Percentiles rank a stretch among this genome's conserved stretches.
phyloP scores from a whole-genome alignment of 768 basidiomycete genomes.

The Lyophyllum atratum region DNA sequence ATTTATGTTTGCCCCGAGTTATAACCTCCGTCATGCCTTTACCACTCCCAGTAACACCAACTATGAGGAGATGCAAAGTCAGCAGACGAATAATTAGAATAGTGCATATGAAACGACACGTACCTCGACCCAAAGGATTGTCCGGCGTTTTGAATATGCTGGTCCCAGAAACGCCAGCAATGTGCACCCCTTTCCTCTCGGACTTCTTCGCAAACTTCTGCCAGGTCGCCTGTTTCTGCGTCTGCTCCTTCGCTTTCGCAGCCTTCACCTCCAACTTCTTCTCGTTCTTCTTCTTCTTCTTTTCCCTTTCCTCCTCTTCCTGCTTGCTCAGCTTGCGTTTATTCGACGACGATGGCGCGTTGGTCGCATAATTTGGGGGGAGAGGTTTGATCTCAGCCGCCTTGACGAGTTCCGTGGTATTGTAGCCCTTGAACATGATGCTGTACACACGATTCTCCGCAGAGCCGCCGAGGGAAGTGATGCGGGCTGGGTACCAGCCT shows the following conservation, averaged over 20 bases:
- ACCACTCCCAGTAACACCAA: constrained; percentile 90
- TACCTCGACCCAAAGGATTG: constrained; percentile 85
- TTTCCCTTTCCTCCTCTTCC: constrained; percentile 87
- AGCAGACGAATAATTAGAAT: constrained; percentile 14
- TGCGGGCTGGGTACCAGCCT: constrained; percentile 85
- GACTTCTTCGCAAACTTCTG: constrained; percentile 95
- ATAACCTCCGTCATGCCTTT: constrained; percentile 84
- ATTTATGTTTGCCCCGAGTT: constrained; percentile 76
- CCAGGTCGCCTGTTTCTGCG: constrained; percentile 82
- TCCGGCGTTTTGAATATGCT: constrained; percentile 96
- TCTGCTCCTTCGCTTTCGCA: constrained; percentile 87
- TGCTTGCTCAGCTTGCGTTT: constrained; percentile 81
- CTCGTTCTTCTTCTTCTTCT: constrained; percentile 94
- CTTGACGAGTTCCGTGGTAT: constrained; percentile 85
- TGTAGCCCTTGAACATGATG: constrained; percentile 90
- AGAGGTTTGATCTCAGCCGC: constrained; percentile 69
- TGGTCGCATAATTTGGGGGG: constrained; percentile 55
- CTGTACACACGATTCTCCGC: constrained; percentile 83
- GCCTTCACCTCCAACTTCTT: constrained; percentile 86
- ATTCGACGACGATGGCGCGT: constrained; percentile 43
- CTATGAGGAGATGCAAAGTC: constrained; percentile 42
- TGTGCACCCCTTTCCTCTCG: constrained; percentile 90
- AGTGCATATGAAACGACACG: constrained; percentile 26
- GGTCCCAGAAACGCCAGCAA: constrained; percentile 85
- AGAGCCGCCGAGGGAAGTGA: constrained; percentile 82